Base-by-base conservation (phyloP, 129 eudicot species). In the Erigeron canadensis region DNA sequence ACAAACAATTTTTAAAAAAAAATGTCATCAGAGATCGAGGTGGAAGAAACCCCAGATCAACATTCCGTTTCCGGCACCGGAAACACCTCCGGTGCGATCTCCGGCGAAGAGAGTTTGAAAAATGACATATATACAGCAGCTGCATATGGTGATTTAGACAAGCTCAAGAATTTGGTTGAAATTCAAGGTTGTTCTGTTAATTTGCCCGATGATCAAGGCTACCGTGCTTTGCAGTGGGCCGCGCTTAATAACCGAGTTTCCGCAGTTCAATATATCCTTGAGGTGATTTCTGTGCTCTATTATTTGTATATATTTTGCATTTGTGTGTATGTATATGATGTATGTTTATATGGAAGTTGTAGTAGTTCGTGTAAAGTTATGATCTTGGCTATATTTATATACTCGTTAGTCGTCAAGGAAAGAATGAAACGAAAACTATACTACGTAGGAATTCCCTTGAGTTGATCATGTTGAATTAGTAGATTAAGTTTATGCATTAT, bases 161-260 rank as follows among this genome's bases (percentile, higher is more conserved):
- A 95, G 88, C 87, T 95, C 43, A 85, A 77, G 81, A 80, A 89
- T 54, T 67, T 95, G 89, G 97, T 90, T 40, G 97, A 91, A 81
- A 68, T 69, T 1, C 97, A 95, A 75, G 96, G 94, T 6, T 90
- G 96, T 71, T 90, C 96, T 6, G 82, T 90, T 22, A 79, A 86
- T 17, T 88, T 88, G 53, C 94, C 95, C 0, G 99, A 95, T 65
- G 85, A 81, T 22, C 82, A 82, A 7, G 97, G 99, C 13, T 95
- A 95, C 84, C 88, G 80, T 55, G 91, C 97, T n/a, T 87, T 95
- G 53, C 99, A 95, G 81, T 95, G 99, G 99, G 97, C 99, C 5
- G 97, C 99, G 7, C 86, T 95, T n/a, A 95, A 95, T 60, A 95
- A 95, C 53, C 94, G 96, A 17, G 83, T 87, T 6, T 96, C 95